Percentiles rank a stretch among this genome's conserved stretches.
phyloP scores from a whole-genome alignment of 2,329 filamentous ascomycete genomes.

The Lasiodiplodia citricola region DNA sequence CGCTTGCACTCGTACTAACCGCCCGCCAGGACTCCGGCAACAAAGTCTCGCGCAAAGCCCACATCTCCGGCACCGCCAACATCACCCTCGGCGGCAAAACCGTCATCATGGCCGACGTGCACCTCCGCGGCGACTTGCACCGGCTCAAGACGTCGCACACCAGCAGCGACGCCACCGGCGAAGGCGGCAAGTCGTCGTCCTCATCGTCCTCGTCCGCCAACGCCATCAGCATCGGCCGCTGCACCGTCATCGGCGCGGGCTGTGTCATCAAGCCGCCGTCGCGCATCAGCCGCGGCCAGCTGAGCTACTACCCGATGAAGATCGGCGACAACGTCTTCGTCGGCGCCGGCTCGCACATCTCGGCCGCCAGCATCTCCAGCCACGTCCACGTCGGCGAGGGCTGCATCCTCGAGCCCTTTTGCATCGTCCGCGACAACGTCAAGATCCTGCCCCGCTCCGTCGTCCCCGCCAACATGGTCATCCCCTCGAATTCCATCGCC shows the following conservation, averaged over 20 bases:
- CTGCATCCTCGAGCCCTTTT: slow-evolving; percentile 81
- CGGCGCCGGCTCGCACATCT: slow-evolving; percentile 72
- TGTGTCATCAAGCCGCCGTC: slow-evolving; percentile 83
- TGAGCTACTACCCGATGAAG: slow-evolving; percentile 86
- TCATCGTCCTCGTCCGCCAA: slow-evolving; percentile 41
- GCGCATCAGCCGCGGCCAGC: slow-evolving; percentile 74
- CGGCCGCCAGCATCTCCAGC: slow-evolving; percentile 80
- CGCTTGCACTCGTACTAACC: neutral
- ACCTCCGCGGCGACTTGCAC: slow-evolving; percentile 88
- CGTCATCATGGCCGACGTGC: slow-evolving; percentile 92
- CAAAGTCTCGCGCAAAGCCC: slow-evolving; percentile 92
- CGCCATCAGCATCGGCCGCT: slow-evolving; percentile 86
- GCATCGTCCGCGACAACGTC: slow-evolving; percentile 92
- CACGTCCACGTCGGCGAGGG: slow-evolving; percentile 85
- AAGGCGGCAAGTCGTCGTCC: slow-evolving; percentile 33
- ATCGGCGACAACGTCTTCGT: slow-evolving; percentile 96
- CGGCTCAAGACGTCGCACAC: slow-evolving; percentile 46
- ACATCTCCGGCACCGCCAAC: slow-evolving; percentile 93
- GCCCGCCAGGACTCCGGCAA: slow-evolving; percentile 84
- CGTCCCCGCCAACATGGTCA: slow-evolving; percentile 85
- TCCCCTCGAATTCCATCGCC: slow-evolving; percentile 92
- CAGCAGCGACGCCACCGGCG: neutral
- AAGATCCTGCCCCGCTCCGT: slow-evolving; percentile 84
- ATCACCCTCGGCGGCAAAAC: slow-evolving; percentile 96
- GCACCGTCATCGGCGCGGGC: slow-evolving; percentile 83